These are phyloP conservation scores for Reutealis trisperma DNA, from an alignment of 345 rosid genomes.

Conservation along the genomic window DNA sequence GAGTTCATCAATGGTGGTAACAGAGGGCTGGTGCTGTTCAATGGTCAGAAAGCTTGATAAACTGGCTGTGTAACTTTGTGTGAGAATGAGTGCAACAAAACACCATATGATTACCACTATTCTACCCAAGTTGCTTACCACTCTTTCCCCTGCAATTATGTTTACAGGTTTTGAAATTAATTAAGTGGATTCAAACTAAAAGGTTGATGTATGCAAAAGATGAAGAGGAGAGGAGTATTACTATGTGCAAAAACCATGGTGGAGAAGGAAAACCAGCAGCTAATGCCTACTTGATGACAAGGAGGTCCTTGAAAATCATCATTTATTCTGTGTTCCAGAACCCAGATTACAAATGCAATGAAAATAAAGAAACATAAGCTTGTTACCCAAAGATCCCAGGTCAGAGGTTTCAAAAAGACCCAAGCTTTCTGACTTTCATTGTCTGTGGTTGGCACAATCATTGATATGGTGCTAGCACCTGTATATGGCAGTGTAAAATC, in stretches of 20 bases:
- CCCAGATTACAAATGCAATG: slow-evolving; percentile 66
- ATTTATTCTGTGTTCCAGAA: slow-evolving; percentile 67
- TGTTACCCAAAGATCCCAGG: slow-evolving; percentile 59
- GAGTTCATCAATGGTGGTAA: slow-evolving; percentile 38
- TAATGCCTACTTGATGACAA: slow-evolving; percentile 55
- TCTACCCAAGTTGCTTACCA: slow-evolving; percentile 48
- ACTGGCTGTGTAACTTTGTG: slow-evolving; percentile 66
- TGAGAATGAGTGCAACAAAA: slow-evolving; percentile 58
- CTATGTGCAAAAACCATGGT: slow-evolving; percentile 29
- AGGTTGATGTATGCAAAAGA: too few relatives aligned
- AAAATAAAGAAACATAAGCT: slow-evolving; percentile 46
- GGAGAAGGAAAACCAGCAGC: slow-evolving; percentile 65
- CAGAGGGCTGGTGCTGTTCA: slow-evolving; percentile 47
- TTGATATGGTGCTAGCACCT: slow-evolving; percentile 21
- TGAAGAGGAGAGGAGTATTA: not conserved
- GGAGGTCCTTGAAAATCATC: slow-evolving; percentile 78
- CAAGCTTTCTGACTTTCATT: slow-evolving; percentile 39
- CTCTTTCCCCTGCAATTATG: slow-evolving; percentile 50
- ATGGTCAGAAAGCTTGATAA: slow-evolving; percentile 54
- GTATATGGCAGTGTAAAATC: too few relatives aligned
- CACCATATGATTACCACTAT: slow-evolving; percentile 55
- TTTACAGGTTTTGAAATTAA: not conserved
- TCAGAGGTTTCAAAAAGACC: slow-evolving; percentile 72
- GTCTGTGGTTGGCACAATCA: slow-evolving; percentile 65
- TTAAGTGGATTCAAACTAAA: too few relatives aligned